Evolutionary conservation across 2,329 filamentous ascomycete genomes (phyloP).

Genomic region (Cyphellophora europaea): DNA sequence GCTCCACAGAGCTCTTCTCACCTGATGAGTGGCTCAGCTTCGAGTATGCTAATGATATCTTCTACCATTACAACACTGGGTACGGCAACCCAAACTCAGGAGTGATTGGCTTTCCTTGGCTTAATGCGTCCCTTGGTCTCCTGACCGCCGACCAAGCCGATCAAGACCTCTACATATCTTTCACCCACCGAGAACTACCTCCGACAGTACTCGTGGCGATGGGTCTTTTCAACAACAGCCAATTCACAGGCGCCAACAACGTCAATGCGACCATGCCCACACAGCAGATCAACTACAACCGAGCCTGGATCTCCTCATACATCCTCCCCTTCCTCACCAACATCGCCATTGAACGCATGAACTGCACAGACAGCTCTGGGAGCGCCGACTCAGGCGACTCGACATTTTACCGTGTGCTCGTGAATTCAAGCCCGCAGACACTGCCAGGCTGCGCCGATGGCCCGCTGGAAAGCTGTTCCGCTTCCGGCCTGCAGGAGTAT

Average conservation of each 20-base stretch:
- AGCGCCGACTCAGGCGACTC: constrained; percentile 39
- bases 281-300: constrained; percentile 51
- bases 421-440: constrained; percentile 42
- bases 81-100: constrained; percentile 52
- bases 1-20: constrained; percentile 48
- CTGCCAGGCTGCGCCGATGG: constrained; percentile 40
- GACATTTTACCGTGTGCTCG: constrained; percentile 39
- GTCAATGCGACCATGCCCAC: constrained; percentile 58
- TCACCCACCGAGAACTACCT: constrained; percentile 60
- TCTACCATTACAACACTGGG: constrained; percentile 57
- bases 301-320: constrained; percentile 54
- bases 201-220: constrained; percentile 58
- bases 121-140: constrained; percentile 50
- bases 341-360: constrained; percentile 55
- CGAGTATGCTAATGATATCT: constrained; percentile 56
- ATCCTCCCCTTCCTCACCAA: constrained; percentile 59
- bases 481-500: constrained; percentile 6
- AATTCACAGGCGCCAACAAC: constrained; percentile 40
- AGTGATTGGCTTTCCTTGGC: constrained; percentile 55
- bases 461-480: constrained; percentile 41
- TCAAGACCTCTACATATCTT: constrained; percentile 57
- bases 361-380: constrained; percentile 48
- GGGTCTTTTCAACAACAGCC: constrained; percentile 61
- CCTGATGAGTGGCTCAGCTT: constrained; percentile 57
- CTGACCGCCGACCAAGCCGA: constrained; percentile 31